Conservation (phyloP, 2,329 filamentous ascomycete species). For the Alternaria sp. region DNA sequence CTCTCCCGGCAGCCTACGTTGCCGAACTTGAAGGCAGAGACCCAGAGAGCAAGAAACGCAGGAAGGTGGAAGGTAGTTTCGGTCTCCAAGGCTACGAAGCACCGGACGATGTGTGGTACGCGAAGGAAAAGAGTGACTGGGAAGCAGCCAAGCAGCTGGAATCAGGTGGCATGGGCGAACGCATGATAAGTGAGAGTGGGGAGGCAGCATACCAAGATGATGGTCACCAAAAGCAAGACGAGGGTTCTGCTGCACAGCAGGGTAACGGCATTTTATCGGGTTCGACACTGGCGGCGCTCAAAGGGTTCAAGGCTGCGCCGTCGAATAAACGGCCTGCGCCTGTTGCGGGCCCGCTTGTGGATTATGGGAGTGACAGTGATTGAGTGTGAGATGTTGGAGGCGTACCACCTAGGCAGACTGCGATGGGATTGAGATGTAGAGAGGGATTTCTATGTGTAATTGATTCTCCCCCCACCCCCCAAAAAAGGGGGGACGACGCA, state of each 20-base stretch:
- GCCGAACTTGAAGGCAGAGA: slow-evolving; percentile 93
- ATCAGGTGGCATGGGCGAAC: slow-evolving; percentile 64
- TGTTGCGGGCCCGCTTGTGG: slow-evolving; percentile 77
- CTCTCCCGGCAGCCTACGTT: slow-evolving; percentile 87
- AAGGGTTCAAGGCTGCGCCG: slow-evolving; percentile 56
- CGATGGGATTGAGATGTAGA: not conserved
- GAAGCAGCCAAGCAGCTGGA: slow-evolving; percentile 70
- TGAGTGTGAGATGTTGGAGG: not conserved
- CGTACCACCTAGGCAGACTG: too few species aligned
- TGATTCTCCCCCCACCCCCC: not conserved
- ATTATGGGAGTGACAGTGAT: slow-evolving; percentile 84
- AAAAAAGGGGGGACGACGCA: not conserved
- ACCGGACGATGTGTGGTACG: slow-evolving; percentile 92
- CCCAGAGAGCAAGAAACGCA: slow-evolving; percentile 83
- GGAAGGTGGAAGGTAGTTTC: slow-evolving; percentile 86
- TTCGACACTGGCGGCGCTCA: slow-evolving; percentile 81
- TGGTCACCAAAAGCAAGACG: slow-evolving; percentile 30
- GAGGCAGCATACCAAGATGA: slow-evolving; percentile 45
- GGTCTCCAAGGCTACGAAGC: slow-evolving; percentile 91
- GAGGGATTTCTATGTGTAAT: not conserved
- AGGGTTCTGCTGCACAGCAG: slow-evolving; percentile 4
- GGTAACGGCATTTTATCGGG: slow-evolving; percentile 77
- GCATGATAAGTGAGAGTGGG: slow-evolving; percentile 57
- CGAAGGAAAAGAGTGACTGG: slow-evolving; percentile 73
- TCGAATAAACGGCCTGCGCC: slow-evolving; percentile 63